Evolutionary conservation across 768 basidiomycete species (phyloP).

Genomic region (Dacryopinax primogenitus): DNA sequence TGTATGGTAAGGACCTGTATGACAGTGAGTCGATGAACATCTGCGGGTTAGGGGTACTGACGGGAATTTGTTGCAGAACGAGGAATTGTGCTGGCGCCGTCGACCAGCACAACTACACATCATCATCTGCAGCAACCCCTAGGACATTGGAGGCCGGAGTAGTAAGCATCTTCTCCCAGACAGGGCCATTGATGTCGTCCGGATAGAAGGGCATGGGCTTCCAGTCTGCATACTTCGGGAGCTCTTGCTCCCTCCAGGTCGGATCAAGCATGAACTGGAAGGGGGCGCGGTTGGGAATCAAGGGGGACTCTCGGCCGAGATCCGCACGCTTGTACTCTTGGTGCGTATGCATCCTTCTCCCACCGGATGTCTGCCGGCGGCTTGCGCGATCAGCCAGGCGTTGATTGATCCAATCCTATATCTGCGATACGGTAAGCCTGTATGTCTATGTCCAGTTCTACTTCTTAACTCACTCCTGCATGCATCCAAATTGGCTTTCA

Average conservation of each 20-base stretch:
- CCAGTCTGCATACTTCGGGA: neutral
- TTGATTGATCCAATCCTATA: neutral
- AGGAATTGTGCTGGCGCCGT: too few relatives aligned
- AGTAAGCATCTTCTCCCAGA: neutral
- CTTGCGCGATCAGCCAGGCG: too few relatives aligned
- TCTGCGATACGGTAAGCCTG: neutral
- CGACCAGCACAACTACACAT: too few relatives aligned
- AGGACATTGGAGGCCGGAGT: neutral
- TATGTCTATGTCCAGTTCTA: neutral
- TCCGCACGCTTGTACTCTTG: neutral
- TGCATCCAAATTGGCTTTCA: neutral
- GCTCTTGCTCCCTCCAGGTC: neutral
- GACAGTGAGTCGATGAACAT: too few relatives aligned
- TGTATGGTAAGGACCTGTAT: too few relatives aligned
- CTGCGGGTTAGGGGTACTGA: too few relatives aligned
- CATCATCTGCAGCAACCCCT: too few relatives aligned
- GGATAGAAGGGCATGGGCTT: neutral
- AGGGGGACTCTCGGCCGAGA: neutral
- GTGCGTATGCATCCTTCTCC: neutral
- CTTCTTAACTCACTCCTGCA: neutral
- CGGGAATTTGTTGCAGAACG: too few relatives aligned
- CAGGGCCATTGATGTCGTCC: neutral
- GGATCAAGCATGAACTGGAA: neutral
- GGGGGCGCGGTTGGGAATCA: neutral
- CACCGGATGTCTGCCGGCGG: neutral